These are phyloP conservation scores for Hypomontagnella monticulosa DNA, from an alignment of 495 filamentous ascomycete species.

Conservation along the genomic window DNA sequence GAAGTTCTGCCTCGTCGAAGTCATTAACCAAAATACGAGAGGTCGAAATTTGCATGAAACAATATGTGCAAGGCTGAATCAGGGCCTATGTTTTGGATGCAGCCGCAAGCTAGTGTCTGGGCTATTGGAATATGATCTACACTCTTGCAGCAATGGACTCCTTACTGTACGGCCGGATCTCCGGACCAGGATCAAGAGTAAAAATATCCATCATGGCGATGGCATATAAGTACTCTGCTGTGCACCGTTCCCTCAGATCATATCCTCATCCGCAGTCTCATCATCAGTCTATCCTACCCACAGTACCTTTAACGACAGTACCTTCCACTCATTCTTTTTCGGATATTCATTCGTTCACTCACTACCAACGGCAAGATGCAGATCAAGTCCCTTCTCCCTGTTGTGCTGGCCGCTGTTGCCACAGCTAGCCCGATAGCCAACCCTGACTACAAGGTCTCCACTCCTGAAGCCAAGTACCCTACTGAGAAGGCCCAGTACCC, in stretches of 20 bases:
- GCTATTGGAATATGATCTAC: constrained; percentile 40
- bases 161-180: constrained; percentile 8
- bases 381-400: constrained; percentile 37
- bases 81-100: constrained; percentile 20
- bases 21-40: neutral
- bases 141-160: constrained; percentile 6
- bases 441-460: constrained; percentile 30
- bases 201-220: neutral
- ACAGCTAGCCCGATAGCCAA: constrained; percentile 37
- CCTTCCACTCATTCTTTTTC: neutral
- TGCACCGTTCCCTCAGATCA: neutral
- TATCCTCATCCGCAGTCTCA: constrained; percentile 4
- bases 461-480: constrained; percentile 28
- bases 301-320: constrained; percentile 10
- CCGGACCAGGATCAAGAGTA: constrained; percentile 1
- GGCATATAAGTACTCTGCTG: constrained; percentile 29
- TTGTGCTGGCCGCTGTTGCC: constrained; percentile 34
- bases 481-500: constrained; percentile 17
- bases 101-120: constrained; percentile 13
- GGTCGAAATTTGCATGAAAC: constrained; percentile 18
- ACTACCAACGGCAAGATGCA: constrained; percentile 28
- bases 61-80: constrained; percentile 32
- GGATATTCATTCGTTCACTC: neutral
- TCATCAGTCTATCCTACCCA: neutral
- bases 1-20: neutral